A percentile compares a stretch with the other conserved stretches of the same genome.
These are phyloP conservation scores for Talaromyces borbonicus DNA, from an alignment of 495 filamentous ascomycete species.

Conservation along the genomic window DNA sequence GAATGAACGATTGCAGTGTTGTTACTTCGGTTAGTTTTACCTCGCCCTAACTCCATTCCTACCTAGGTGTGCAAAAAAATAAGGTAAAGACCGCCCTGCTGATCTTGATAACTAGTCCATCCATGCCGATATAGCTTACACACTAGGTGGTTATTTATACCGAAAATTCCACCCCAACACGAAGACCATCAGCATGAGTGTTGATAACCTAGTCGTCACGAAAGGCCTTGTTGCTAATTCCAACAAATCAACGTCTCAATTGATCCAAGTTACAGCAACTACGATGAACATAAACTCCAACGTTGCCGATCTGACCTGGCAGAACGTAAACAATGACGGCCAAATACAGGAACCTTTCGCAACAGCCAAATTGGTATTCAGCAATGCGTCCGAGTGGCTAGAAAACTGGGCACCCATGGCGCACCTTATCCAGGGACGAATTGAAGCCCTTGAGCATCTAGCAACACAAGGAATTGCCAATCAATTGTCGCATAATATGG, in stretches of 20 bases:
- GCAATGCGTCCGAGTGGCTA: constrained; percentile 13
- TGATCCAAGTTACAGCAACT: constrained; percentile 20
- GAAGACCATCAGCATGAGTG: constrained; percentile 15
- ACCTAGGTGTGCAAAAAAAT: too few species aligned
- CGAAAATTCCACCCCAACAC: constrained; percentile 9
- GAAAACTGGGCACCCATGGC: constrained; percentile 15
- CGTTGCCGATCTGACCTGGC: constrained; percentile 20
- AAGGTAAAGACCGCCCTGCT: too few species aligned
- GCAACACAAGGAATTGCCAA: constrained; percentile 17
- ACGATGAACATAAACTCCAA: constrained; percentile 15
- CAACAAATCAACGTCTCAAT: constrained; percentile 18
- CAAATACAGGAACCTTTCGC: constrained; percentile 19
- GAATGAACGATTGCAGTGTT: constrained; percentile 30
- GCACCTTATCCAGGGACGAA: constrained; percentile 23
- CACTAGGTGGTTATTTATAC: constrained; percentile 18
- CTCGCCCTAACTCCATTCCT: constrained; percentile 1
- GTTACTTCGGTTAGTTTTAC: constrained; percentile 24
- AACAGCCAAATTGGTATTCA: constrained; percentile 13
- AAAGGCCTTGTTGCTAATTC: constrained; percentile 17
- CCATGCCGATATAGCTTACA: constrained; percentile 22
- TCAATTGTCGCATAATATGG: constrained; percentile 17
- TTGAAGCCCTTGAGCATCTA: constrained; percentile 16
- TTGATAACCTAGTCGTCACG: constrained; percentile 16
- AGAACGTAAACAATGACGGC: constrained; percentile 14
- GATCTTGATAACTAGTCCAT: constrained; percentile 16